These are phyloP conservation scores for Amphicarpaea edgeworthii DNA, from an alignment of 306 rosid genomes.

Conservation along the genomic window DNA sequence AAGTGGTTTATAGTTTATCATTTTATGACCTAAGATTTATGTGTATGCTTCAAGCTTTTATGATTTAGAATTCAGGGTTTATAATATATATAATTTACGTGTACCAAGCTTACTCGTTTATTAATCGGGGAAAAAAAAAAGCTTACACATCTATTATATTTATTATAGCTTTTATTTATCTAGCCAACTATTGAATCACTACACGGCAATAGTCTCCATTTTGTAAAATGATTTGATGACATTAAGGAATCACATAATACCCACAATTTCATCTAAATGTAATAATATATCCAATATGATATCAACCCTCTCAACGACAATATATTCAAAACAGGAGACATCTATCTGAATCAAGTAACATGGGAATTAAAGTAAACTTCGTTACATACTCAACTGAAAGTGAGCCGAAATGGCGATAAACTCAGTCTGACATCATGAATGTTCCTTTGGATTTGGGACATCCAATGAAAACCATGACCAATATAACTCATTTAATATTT, in stretches of 20 bases:
- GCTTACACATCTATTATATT: too few relatives aligned
- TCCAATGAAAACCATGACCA: conserved; percentile 30
- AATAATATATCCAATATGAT: not conserved
- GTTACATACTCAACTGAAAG: conserved; percentile 29
- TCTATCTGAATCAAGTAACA: conserved; percentile 40
- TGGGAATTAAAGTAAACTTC: conserved; percentile 6
- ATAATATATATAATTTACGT: too few relatives aligned
- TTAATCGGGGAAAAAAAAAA: too few relatives aligned
- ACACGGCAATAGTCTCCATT: too few relatives aligned
- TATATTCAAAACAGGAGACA: conserved; percentile 34
- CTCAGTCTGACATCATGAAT: conserved; percentile 30
- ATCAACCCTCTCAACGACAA: not conserved
- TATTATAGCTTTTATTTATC: too few relatives aligned
- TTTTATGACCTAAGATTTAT: too few relatives aligned
- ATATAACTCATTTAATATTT: conserved; percentile 26
- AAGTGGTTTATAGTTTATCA: too few relatives aligned
- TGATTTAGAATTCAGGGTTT: too few relatives aligned
- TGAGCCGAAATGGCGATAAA: conserved; percentile 27
- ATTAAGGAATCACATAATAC: not conserved
- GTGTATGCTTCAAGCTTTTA: too few relatives aligned
- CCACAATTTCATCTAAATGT: not conserved
- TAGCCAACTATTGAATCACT: too few relatives aligned
- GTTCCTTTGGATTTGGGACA: conserved; percentile 39
- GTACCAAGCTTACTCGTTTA: too few relatives aligned
- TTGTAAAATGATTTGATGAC: too few relatives aligned